Evolutionary conservation across 2,329 filamentous ascomycete species (phyloP), one percentile per base, ranked within the genome.

Genomic region (Trichophyton verrucosum): DNA sequence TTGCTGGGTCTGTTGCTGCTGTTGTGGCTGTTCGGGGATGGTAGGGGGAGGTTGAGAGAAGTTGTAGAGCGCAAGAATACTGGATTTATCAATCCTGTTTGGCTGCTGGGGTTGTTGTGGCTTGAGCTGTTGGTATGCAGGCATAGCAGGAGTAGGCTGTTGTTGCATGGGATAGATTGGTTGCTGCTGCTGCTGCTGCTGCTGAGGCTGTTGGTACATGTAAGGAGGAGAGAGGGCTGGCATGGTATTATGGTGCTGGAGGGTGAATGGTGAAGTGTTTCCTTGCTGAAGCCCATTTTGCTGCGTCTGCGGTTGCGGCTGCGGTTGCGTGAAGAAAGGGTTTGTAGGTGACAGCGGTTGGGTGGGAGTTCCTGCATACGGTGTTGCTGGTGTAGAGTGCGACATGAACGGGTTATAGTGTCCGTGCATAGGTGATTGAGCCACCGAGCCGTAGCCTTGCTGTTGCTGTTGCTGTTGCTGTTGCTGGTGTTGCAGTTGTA

Each of bases 41-140:
- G 72, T 66, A 46, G 73, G 67, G 60, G 71, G 68, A 7, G 73
- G 65, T 17, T 73, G 70, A 13, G 75, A 73, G 59, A 78, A 71
- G 60, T 75, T 77, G 64, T 78, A 79, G 11, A 79, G 68, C 13
- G 77, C 73, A 40, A 79, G 69, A 55, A 79, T 79, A 58, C 73
- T 75, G 42, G 71, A 73, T 65, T 78, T 80, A 62, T 79, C 75
- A 62, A 78, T 69, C 40, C 74, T 61, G 40, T 66, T 63, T 17
- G 64, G 58, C 57, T 61, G 69, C 15, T 66, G 67, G 40, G 58
- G 60, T 58, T 57, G 61, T 46, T 63, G 59, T 17, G 65, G 63
- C 46, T 60, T 53, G 13, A 58, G 60, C 11, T 63, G 63, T 47
- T 60, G 63, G 53, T 60, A 60, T n/a, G 30, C 20, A 6, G 42